These are phyloP conservation scores for Hypoxylon rickii DNA, from an alignment of 495 filamentous ascomycete genomes.

Conservation along the genomic window DNA sequence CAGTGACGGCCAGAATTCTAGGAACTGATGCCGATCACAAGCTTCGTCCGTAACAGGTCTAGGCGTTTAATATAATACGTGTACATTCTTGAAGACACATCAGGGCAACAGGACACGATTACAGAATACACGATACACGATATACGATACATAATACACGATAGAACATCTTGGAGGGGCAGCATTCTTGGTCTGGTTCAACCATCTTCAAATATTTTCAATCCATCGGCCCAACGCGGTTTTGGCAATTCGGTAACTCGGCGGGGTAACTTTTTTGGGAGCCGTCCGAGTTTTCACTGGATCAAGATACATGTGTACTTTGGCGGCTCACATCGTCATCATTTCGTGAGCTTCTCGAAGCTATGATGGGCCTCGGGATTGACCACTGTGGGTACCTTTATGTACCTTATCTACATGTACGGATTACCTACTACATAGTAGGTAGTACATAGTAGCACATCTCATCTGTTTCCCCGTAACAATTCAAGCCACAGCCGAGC, in stretches of 20 bases:
- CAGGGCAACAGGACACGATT: too few relatives aligned
- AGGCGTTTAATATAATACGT: slow-evolving; percentile 29
- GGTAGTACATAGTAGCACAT: background rate
- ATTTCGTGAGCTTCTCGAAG: slow-evolving; percentile 13
- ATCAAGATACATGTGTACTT: too few relatives aligned
- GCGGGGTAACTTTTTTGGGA: too few relatives aligned
- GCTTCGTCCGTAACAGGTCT: slow-evolving; percentile 22
- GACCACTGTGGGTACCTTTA: background rate
- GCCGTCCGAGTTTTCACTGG: background rate
- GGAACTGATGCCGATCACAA: slow-evolving; percentile 15
- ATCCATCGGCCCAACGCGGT: too few relatives aligned
- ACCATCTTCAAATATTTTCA: too few relatives aligned
- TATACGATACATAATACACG: too few relatives aligned
- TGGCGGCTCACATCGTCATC: slow-evolving; percentile 19
- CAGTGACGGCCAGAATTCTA: slow-evolving; percentile 24
- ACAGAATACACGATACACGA: too few relatives aligned
- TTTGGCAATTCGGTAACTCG: too few relatives aligned
- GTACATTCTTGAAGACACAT: slow-evolving; percentile 4
- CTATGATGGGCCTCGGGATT: slow-evolving; percentile 1
- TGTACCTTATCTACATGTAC: background rate
- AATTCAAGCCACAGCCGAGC: slow-evolving; percentile 20
- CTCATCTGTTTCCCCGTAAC: slow-evolving; percentile 25
- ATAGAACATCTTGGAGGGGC: too few relatives aligned
- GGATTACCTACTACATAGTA: background rate
- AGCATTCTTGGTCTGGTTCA: too few relatives aligned